A percentile compares a stretch with the other conserved stretches of the same genome.
Conservation (phyloP, 805 yeast genomes). For the Blastobotrys americana region DNA sequence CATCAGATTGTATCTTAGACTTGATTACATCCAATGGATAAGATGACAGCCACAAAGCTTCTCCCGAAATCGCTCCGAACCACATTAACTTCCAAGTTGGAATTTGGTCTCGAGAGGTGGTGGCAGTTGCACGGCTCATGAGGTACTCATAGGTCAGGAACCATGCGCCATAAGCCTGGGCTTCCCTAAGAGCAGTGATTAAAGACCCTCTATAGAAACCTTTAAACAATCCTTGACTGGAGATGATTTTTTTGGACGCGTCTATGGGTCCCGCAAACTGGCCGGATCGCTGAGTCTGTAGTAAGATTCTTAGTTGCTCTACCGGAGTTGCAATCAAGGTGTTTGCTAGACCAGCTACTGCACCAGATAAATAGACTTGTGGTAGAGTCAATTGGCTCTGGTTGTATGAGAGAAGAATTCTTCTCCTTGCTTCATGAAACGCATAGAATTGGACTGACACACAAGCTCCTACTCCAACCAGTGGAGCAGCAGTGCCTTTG, state of each 20-base stretch:
- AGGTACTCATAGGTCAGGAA: constrained; percentile 56
- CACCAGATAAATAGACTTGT: constrained; percentile 57
- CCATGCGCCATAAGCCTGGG: constrained; percentile 75
- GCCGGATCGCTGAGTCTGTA: constrained; percentile 45
- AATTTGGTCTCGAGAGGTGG: constrained; percentile 37
- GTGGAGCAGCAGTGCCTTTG: constrained; percentile 63
- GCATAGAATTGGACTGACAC: constrained; percentile 66
- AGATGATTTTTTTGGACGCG: constrained; percentile 39
- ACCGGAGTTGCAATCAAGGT: constrained; percentile 58
- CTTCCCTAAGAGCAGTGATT: constrained; percentile 51
- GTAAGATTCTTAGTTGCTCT: constrained; percentile 56
- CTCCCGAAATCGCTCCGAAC: constrained; percentile 63
- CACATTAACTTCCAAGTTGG: constrained; percentile 48
- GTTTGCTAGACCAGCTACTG: constrained; percentile 59
- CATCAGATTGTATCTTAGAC: constrained; percentile 50
- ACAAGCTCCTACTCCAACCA: constrained; percentile 62
- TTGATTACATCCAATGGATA: constrained; percentile 62
- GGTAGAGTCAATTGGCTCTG: constrained; percentile 37
- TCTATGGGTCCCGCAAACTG: constrained; percentile 38
- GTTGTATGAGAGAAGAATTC: constrained; percentile 33
- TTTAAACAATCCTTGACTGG: constrained; percentile 34
- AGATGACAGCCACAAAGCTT: constrained; percentile 61
- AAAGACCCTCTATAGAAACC: constrained; percentile 52
- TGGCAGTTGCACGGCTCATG: constrained; percentile 29
- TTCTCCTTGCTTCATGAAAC: constrained; percentile 62